Evolutionary conservation across 179 eudicot genomes (phyloP).

Genomic region (Actinidia arguta): DNA sequence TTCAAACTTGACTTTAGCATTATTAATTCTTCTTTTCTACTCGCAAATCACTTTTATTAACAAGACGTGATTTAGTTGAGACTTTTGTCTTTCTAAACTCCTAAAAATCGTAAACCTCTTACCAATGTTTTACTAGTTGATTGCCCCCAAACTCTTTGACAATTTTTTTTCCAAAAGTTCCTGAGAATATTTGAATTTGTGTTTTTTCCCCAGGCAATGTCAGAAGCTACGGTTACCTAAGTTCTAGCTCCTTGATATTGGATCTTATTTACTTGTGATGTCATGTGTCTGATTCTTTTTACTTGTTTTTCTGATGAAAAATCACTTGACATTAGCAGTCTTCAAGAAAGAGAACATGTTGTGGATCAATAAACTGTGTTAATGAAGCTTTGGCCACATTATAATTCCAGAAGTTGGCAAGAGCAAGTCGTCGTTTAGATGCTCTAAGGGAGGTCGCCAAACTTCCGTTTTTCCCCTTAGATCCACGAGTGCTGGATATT

Average conservation of each 20-base stretch:
- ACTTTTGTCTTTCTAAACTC: background rate
- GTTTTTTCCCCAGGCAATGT: no score
- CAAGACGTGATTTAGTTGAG: background rate
- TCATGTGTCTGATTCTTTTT: background rate
- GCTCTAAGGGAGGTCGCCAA: slow-evolving; percentile 81
- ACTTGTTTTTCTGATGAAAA: no score
- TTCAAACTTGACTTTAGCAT: slow-evolving; percentile 3
- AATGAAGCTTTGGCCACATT: slow-evolving; percentile 90
- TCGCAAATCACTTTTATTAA: background rate
- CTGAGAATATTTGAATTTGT: background rate
- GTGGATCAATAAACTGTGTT: slow-evolving; percentile 80
- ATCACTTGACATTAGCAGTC: slow-evolving; percentile 48
- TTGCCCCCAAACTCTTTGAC: background rate
- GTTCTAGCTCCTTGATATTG: background rate
- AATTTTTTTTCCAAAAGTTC: background rate
- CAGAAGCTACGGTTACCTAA: background rate
- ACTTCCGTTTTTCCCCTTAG: slow-evolving; percentile 92
- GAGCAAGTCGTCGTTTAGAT: slow-evolving; percentile 66
- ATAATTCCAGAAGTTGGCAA: slow-evolving; percentile 70
- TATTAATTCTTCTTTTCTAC: background rate
- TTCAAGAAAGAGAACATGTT: slow-evolving; percentile 81
- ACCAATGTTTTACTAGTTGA: background rate
- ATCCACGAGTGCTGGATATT: slow-evolving; percentile 74
- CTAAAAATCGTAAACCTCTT: background rate
- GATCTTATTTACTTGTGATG: background rate